Evolutionary conservation across 1,284 basidiomycete species (phyloP), one percentile per base, ranked within the genome.

Genomic region (Porogramme epimiltina): DNA sequence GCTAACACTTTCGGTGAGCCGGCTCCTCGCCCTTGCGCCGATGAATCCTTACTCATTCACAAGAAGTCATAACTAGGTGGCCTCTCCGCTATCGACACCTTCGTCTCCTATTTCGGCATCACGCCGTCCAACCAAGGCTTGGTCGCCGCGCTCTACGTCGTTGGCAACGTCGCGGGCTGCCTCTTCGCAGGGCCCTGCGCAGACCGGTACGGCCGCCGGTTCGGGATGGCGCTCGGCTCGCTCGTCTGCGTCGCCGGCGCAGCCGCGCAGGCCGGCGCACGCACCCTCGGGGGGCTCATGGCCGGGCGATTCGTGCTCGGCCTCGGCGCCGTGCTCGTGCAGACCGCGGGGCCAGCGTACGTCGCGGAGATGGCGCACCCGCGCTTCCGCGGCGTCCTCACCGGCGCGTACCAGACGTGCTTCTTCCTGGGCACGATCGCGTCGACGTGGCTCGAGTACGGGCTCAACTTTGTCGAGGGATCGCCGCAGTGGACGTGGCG

Each of bases 351-450:
- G 15, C 73, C 73, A 5, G 69, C 73, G 9, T 78, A 77, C 63
- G 72, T 69, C 23, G 70, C 73, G 46, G 76, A 76, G 56, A 70
- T 76, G 54, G 70, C 75, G 9, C 74, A 75, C 23, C 75, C 76
- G 19, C 70, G 73, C 47, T 78, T 60, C 45, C 61, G 61, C n/a
- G 61, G 61, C 1, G 50, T 62, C 4, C 45, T 62, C 22, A 60
- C 59, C 3, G 61, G 61, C 25, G 58, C 56, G 51, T 62, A 51
- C 38, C 61, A 62, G 49, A 52, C 58, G 5, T 58, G 57, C 36
- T 62, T 62, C 52, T 62, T 62, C 49, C 48, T 60, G 18, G 61
- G 61, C 8, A 62, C 61, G 2, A 62, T 62, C 47, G 53, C 55
- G 11, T 62, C 61, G 26, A 62, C 61, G 18, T 62, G 61, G 61